A percentile compares a stretch with the other conserved stretches of the same genome.
phyloP scores from a whole-genome alignment of 169 alveolate genomes.

The Perkinsus chesapeaki region DNA sequence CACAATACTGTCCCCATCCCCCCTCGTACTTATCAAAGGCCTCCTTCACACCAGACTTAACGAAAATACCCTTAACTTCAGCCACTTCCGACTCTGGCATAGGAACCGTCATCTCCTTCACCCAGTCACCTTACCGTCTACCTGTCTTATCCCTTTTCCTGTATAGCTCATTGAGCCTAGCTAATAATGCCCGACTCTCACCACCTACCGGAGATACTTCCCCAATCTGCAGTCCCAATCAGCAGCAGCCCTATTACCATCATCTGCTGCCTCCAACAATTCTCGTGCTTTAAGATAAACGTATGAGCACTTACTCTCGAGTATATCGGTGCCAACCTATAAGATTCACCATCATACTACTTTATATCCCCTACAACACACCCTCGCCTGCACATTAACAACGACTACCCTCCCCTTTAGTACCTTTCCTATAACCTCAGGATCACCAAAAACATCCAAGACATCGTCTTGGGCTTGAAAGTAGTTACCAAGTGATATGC shows the following conservation, averaged over 20 bases:
- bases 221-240: not conserved
- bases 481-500: slow-evolving; percentile 29
- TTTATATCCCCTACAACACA: too few relatives aligned
- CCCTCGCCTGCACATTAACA: too few relatives aligned
- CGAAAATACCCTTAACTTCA: not conserved
- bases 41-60: not conserved
- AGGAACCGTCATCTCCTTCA: not conserved
- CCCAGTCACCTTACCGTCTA: not conserved
- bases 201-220: not conserved
- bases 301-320: slow-evolving; percentile 35
- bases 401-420: not conserved
- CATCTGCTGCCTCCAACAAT: not conserved
- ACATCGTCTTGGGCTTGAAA: slow-evolving; percentile 46
- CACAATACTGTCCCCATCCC: not conserved
- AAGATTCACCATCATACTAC: not conserved
- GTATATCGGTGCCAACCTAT: slow-evolving; percentile 37
- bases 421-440: slow-evolving; percentile 19
- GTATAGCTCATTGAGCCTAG: not conserved
- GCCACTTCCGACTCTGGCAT: not conserved
- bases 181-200: not conserved
- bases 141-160: not conserved
- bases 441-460: slow-evolving; percentile 35
- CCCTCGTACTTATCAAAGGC: not conserved
- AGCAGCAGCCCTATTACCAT: not conserved
- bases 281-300: not conserved